A percentile compares a stretch with the other conserved stretches of the same genome.
These are phyloP conservation scores for Crithidia fasciculata DNA, from an alignment of 208 protist species.

Conservation along the genomic window DNA sequence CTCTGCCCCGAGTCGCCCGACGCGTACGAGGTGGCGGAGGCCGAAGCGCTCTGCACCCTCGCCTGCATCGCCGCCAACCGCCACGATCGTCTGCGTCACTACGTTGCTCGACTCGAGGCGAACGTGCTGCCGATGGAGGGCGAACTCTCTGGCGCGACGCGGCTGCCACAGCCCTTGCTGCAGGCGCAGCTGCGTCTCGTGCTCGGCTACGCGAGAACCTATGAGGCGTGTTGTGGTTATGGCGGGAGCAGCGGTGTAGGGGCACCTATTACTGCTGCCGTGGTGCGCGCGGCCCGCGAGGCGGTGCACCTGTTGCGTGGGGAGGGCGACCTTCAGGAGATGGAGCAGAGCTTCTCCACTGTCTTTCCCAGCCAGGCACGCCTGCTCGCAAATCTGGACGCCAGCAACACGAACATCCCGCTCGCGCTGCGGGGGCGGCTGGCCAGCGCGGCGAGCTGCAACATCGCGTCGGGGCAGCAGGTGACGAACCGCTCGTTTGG, in stretches of 20 bases:
- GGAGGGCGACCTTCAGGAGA: constrained; percentile 46
- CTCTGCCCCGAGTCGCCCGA: constrained; percentile 32
- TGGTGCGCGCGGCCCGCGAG: constrained; percentile 33
- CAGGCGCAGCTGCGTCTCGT: constrained; percentile 51
- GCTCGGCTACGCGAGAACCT: constrained; percentile 31
- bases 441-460: constrained; percentile 14
- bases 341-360: constrained; percentile 48
- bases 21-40: constrained; percentile 42
- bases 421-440: constrained; percentile 6
- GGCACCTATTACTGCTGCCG: background rate
- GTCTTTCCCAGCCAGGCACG: constrained; percentile 29
- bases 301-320: constrained; percentile 47
- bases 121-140: constrained; percentile 26
- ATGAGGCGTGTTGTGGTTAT: constrained; percentile 3
- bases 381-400: background rate
- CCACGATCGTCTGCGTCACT: constrained; percentile 23
- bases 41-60: constrained; percentile 38
- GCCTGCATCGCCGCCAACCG: constrained; percentile 30
- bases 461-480: constrained; percentile 5
- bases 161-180: constrained; percentile 22
- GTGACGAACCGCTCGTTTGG: constrained; percentile 1
- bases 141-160: background rate
- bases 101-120: constrained; percentile 26
- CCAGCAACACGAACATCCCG: constrained; percentile 8
- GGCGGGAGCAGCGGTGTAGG: background rate